Percentiles rank a stretch among this genome's conserved stretches.
phyloP scores from a whole-genome alignment of 495 filamentous ascomycete genomes.

The Aspergillus campestris region DNA sequence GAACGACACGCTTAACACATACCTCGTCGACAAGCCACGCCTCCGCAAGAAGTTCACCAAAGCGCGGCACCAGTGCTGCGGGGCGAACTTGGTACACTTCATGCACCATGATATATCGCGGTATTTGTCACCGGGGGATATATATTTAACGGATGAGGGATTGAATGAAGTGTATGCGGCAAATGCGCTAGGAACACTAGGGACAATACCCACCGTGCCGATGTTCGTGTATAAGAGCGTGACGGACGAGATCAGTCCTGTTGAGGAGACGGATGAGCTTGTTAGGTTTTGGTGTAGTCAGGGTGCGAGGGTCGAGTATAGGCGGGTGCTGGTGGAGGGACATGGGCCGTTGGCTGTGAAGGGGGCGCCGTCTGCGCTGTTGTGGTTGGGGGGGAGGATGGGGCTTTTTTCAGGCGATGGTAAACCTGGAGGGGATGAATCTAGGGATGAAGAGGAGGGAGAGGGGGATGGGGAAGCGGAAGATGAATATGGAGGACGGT shows the following conservation, averaged over 20 bases:
- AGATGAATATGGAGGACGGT: no score
- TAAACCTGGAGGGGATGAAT: no score
- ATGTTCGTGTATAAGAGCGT: conserved; percentile 40
- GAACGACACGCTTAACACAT: background rate
- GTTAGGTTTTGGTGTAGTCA: conserved; percentile 25
- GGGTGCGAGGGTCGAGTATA: conserved; percentile 26
- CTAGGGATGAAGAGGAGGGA: no score
- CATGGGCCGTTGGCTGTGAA: conserved; percentile 11
- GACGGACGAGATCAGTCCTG: conserved; percentile 28
- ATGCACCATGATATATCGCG: no score
- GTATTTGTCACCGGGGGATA: no score
- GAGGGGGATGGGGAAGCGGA: no score
- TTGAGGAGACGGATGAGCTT: conserved; percentile 32
- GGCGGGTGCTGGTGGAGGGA: conserved; percentile 29
- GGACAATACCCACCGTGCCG: conserved; percentile 26
- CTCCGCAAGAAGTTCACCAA: background rate
- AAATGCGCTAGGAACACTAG: no score
- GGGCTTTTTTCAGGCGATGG: no score
- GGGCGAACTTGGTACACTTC: no score
- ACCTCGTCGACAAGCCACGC: background rate
- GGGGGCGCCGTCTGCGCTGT: background rate
- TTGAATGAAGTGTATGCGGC: no score
- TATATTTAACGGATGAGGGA: no score
- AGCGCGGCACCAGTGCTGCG: background rate
- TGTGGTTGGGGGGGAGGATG: background rate